Base-by-base conservation (phyloP, 139 green algal species). In the Edaphochlamys debaryana region DNA sequence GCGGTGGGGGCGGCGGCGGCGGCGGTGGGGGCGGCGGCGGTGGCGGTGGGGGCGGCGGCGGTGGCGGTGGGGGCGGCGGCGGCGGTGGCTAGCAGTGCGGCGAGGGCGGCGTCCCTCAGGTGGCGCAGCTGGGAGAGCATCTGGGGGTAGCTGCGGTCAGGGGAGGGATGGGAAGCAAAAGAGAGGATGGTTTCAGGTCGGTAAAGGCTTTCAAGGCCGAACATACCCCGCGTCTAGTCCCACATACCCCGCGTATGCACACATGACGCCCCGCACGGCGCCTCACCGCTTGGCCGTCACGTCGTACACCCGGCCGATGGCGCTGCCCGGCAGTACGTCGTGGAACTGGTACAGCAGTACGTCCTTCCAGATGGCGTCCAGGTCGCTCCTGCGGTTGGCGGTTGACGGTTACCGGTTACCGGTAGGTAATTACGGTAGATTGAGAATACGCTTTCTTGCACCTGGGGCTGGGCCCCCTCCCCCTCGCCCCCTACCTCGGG, bases 321-420 rank as follows among this genome's bases (percentile, higher is more conserved):
- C 56, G 41, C 68, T 84, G 38, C 85, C 85, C 5, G 85, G 85
- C 67, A 89, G 72, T 34, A 89, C 85, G 34, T 89, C 85, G 25
- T 89, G 85, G 79, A 89, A 89, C 79, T 89, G 85, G 72, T 68
- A 89, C 73, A 89, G 72, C 79, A 89, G 67, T 30, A 87, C 73
- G 37, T 89, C 79, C 56, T 86, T 73, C 85, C 85, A 89, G 1
- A 86, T 52, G 9, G 32, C 66, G 40, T 89, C 85, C 32, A 89
- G 36, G 67, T 89, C 58, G 19, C 40, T 36, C 9, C 72, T 71
- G 77, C 2, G 34, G 36, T 27, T 42, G n/a, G 69, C 29, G 70
- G 36, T 19, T 4, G 4, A 40, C n/a, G n/a, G n/a, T n/a, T n/a
- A n/a, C n/a, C n/a, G 56, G 9, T 9, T 9, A 9, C 17, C 19